phyloP scores from a whole-genome alignment of 768 basidiomycete genomes.

The Agrocybe pediades region DNA sequence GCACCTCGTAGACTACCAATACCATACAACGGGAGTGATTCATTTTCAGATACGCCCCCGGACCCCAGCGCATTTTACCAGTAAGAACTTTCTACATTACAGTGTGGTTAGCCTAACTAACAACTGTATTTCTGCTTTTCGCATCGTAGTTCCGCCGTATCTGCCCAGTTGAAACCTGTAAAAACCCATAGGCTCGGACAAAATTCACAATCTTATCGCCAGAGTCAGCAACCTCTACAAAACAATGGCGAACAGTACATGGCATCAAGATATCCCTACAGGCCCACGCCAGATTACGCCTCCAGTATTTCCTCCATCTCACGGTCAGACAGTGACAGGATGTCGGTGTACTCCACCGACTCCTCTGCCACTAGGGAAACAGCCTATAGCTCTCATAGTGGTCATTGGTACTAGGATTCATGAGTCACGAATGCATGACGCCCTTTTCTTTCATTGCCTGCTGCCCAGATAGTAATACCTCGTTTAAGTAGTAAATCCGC shows the following conservation, averaged over 20 bases:
- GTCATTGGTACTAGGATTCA: background rate
- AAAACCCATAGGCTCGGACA: background rate
- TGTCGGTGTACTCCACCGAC: constrained; percentile 10
- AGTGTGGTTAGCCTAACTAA: background rate
- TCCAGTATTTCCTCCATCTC: background rate
- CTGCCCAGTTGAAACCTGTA: constrained; percentile 14
- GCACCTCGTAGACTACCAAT: constrained; percentile 9
- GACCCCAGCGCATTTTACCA: constrained; percentile 55
- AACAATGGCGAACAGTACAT: background rate
- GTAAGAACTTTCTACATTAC: constrained; percentile 32
- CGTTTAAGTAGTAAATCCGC: no score
- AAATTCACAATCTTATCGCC: background rate
- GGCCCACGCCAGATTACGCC: constrained; percentile 4
- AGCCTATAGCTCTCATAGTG: background rate
- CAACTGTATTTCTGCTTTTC: no score
- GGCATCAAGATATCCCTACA: no score
- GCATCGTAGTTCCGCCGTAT: constrained; percentile 14
- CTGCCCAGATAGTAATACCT: no score
- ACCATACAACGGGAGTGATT: background rate
- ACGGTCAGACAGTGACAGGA: constrained; percentile 2
- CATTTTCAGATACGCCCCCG: constrained; percentile 9
- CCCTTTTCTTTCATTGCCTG: background rate
- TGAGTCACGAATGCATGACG: background rate
- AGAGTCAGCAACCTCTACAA: background rate
- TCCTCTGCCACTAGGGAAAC: background rate